Evolutionary conservation across 768 basidiomycete genomes (phyloP), one percentile per base, ranked within the genome.

Genomic region (Leccinum aurantiacum): DNA sequence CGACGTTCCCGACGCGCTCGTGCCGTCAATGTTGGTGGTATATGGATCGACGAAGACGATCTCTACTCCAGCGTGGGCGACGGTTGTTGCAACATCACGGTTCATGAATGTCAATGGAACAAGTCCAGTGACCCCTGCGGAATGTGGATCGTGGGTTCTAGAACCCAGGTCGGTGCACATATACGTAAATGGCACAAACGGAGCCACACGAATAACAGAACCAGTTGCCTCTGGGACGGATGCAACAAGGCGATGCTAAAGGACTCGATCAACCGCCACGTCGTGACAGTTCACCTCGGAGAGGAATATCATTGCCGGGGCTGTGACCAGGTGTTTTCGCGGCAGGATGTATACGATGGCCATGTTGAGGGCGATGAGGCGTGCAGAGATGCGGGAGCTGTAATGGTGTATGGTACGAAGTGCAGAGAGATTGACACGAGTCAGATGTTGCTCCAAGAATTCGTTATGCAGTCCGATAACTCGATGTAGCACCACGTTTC

Each of bases 21-120:
- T 17, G 55, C 53, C 9, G 31, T 59, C 51, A 41, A 46, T 38
- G 3, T 54, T 1, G 31, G 37, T 11, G 57, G 53, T 1, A 3
- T 50, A 1, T 29, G 48, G 57, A 54, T 61, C 48, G 57, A 61
- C 48, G 33, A 54, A 22, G 60, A 41, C 1, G 57, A 59, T 37
- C 19, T 58, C 51, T 31, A 6, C 50, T 31, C 31, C 14, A 37
- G 15, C 17, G n/a, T 17, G 19, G 15, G 11, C 3, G 13, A 33
- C 4, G 25, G 31, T 11, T 10, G 4, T 29, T 0, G 29, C 8
- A 29, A 9, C 29, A 51, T 62, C 49, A 27, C 33, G 19, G 51
- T 56, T 15, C 46, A 60, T 11, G 17, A 60, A 48, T 56, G 61
- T 15, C 38, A 51, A 14, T 59, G 53, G 60, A 48, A n/a, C n/a